Percentiles rank a stretch among this genome's conserved stretches.
Evolutionary conservation across 345 rosid species (phyloP).

Genomic region (sweet orange (Citrus sinensis)): DNA sequence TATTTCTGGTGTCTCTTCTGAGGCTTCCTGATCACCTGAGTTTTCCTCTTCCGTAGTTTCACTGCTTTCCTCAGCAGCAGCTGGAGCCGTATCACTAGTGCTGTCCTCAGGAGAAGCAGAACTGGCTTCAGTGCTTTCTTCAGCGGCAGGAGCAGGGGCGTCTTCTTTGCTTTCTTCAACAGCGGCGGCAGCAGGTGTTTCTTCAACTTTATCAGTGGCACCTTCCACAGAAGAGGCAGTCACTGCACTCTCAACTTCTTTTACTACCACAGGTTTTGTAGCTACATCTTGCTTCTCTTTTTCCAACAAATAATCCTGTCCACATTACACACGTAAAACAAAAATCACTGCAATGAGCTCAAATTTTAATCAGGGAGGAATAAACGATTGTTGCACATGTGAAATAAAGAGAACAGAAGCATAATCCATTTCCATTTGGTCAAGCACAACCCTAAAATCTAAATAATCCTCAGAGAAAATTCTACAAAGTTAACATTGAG

Average conservation of each 20-base stretch:
- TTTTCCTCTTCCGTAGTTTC: slow-evolving; percentile 37
- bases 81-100: slow-evolving; percentile 28
- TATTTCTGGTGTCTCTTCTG: slow-evolving; percentile 68
- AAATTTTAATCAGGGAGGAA: neutral
- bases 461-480: neutral
- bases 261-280: slow-evolving; percentile 48
- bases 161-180: slow-evolving; percentile 28
- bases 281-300: slow-evolving; percentile 51
- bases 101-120: slow-evolving; percentile 28
- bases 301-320: slow-evolving; percentile 72
- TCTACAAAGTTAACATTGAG: neutral
- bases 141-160: slow-evolving; percentile 26
- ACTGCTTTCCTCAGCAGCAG: slow-evolving; percentile 39
- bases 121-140: slow-evolving; percentile 36
- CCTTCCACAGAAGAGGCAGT: slow-evolving; percentile 42
- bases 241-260: slow-evolving; percentile 42
- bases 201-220: slow-evolving; percentile 41
- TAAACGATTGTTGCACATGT: neutral
- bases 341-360: slow-evolving; percentile 5
- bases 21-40: slow-evolving; percentile 39
- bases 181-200: slow-evolving; percentile 32
- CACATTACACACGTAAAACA: neutral
- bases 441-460: neutral
- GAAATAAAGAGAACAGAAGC: neutral
- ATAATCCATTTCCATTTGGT: neutral